These are phyloP conservation scores for Starmerella bombicola DNA, from an alignment of 805 yeast genomes.

Conservation along the genomic window DNA sequence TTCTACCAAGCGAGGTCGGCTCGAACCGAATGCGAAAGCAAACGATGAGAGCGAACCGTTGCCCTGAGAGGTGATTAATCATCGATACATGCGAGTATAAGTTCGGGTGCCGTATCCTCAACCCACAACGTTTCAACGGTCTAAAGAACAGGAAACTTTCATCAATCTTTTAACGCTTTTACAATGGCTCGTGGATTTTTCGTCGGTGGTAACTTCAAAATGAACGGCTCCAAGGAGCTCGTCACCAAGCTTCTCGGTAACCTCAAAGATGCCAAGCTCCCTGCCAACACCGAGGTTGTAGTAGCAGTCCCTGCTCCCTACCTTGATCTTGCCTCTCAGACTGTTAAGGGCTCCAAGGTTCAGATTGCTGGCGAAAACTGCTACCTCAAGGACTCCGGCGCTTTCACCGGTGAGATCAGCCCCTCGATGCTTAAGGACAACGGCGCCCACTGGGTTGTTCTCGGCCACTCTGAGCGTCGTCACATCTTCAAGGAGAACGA, in stretches of 20 bases:
- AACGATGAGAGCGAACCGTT: constrained; percentile 1
- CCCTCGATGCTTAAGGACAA: constrained; percentile 80
- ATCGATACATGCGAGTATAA: not conserved
- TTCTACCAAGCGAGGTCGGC: not conserved
- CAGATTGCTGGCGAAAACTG: constrained; percentile 85
- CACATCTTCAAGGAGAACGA: constrained; percentile 81
- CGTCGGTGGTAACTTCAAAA: constrained; percentile 98
- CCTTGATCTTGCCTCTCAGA: constrained; percentile 60
- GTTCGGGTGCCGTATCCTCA: not conserved
- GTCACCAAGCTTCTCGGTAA: constrained; percentile 71
- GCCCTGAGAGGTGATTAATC: not conserved
- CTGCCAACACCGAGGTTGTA: constrained; percentile 78
- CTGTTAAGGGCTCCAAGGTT: constrained; percentile 56
- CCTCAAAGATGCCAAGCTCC: constrained; percentile 67
- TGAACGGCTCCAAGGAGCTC: constrained; percentile 87
- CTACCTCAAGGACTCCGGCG: constrained; percentile 80
- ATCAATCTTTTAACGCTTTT: not conserved
- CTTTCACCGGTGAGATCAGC: constrained; percentile 94
- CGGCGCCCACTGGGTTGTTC: constrained; percentile 86
- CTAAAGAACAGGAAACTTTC: not conserved
- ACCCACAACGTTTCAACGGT: not conserved
- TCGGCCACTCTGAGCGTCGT: constrained; percentile 99
- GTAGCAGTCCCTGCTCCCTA: constrained; percentile 94
- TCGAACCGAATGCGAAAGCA: constrained; percentile 2
- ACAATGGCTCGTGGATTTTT: constrained; percentile 74